Conservation (phyloP, 2,329 filamentous ascomycete genomes). For the Phaeoacremonium minimum region DNA sequence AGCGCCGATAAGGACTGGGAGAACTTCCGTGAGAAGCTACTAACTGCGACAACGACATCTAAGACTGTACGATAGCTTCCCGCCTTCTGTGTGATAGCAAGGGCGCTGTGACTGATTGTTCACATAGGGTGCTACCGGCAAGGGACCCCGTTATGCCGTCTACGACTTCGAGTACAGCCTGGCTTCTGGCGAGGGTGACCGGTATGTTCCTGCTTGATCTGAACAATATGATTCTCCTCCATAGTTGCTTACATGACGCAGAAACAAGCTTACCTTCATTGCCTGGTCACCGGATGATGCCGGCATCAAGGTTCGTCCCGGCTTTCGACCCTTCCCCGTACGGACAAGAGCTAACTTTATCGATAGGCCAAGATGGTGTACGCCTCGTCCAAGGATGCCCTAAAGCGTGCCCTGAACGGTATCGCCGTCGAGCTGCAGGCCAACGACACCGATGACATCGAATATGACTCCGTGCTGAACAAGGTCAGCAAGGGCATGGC, state of each 20-base stretch:
- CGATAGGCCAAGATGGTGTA: slow-evolving; percentile 81
- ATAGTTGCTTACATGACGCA: slow-evolving; percentile 24
- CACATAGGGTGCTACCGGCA: slow-evolving; percentile 49
- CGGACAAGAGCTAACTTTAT: slow-evolving; percentile 7
- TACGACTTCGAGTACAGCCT: slow-evolving; percentile 80
- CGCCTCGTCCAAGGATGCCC: slow-evolving; percentile 80
- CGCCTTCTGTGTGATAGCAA: slow-evolving; percentile 3
- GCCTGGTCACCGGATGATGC: slow-evolving; percentile 81
- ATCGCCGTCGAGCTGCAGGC: slow-evolving; percentile 75
- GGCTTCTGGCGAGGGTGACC: slow-evolving; percentile 66
- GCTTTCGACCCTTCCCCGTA: background rate
- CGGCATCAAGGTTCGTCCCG: slow-evolving; percentile 61
- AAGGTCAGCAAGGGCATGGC: slow-evolving; percentile 60
- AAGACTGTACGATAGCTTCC: slow-evolving; percentile 49
- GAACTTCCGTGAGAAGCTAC: slow-evolving; percentile 70
- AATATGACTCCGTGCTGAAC: slow-evolving; percentile 67
- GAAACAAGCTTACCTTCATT: slow-evolving; percentile 77
- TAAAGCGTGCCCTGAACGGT: slow-evolving; percentile 75
- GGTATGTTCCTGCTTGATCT: slow-evolving; percentile 38
- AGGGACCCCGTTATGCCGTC: slow-evolving; percentile 75
- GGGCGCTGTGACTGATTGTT: slow-evolving; percentile 5
- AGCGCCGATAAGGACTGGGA: slow-evolving; percentile 66
- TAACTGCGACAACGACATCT: slow-evolving; percentile 69
- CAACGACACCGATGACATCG: slow-evolving; percentile 79
- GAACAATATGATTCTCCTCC: background rate